These are phyloP conservation scores for Yueomyces sp. DNA, from an alignment of 1,139 yeast species.

Conservation along the genomic window DNA sequence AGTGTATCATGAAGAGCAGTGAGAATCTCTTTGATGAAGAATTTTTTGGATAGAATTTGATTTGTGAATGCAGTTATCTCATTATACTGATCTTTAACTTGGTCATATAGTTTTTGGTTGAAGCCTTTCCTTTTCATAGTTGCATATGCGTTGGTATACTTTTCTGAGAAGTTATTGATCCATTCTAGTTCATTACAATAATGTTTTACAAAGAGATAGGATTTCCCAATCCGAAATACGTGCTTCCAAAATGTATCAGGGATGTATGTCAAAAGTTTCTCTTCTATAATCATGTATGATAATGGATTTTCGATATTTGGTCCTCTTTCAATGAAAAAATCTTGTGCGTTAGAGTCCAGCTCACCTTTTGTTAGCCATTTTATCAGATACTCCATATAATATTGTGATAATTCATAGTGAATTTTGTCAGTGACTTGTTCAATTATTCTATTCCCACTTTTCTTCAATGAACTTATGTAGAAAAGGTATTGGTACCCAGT, in stretches of 20 bases:
- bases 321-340: constrained; percentile 45
- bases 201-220: constrained; percentile 52
- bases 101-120: constrained; percentile 24
- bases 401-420: constrained; percentile 38
- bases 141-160: constrained; percentile 13
- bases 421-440: constrained; percentile 32
- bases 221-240: constrained; percentile 67
- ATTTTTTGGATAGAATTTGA: constrained; percentile 36
- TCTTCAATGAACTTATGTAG: constrained; percentile 36
- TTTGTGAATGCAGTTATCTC: constrained; percentile 49
- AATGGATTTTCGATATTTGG: constrained; percentile 2
- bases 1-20: constrained; percentile 52
- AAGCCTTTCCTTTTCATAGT: constrained; percentile 3
- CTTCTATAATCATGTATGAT: constrained; percentile 18
- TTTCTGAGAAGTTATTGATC: constrained; percentile 33
- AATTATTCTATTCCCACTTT: constrained; percentile 53
- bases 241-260: constrained; percentile 35
- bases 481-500: constrained; percentile 49
- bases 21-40: constrained; percentile 42
- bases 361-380: constrained; percentile 67
- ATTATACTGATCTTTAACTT: constrained; percentile 40
- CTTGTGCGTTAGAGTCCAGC: constrained; percentile 41
- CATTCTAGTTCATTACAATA: constrained; percentile 54
- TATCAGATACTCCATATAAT: constrained; percentile 50
- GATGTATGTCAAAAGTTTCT: constrained; percentile 50